A percentile compares a stretch with the other conserved stretches of the same genome.
Evolutionary conservation across 805 yeast genomes (phyloP).

Genomic region (Lipomyces kockii): DNA sequence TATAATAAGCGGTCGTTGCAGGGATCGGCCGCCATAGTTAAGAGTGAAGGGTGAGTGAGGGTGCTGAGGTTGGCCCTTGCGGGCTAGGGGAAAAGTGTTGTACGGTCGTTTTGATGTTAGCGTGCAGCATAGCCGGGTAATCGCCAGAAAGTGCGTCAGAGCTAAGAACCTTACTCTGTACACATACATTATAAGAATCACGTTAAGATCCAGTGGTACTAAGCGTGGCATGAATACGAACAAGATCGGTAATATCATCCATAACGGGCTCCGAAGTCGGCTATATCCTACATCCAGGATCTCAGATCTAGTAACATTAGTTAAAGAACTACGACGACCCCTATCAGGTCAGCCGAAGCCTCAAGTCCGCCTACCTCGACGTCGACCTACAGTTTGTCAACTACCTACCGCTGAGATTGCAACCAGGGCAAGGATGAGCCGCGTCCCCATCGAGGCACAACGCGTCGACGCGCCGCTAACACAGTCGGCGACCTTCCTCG

Average conservation of each 20-base stretch:
- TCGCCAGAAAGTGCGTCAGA: no score
- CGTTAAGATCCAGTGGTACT: no score
- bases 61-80: no score
- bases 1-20: no score
- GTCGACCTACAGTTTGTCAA: background rate
- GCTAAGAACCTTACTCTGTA: no score
- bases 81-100: no score
- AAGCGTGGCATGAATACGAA: background rate
- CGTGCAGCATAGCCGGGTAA: no score
- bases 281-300: background rate
- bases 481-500: constrained; percentile 19
- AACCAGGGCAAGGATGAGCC: background rate
- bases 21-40: no score
- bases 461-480: constrained; percentile 29
- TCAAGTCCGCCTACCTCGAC: background rate
- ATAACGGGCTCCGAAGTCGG: constrained; percentile 7
- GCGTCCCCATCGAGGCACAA: constrained; percentile 3
- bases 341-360: constrained; percentile 4
- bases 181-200: no score
- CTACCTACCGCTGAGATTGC: background rate
- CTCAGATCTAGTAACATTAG: background rate
- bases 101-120: no score
- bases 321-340: constrained; percentile 6
- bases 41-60: no score
- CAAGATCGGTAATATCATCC: constrained; percentile 6